Evolutionary conservation across 2,329 filamentous ascomycete species (phyloP), one percentile per base, ranked within the genome.

Genomic region (Diaporthe citrichinensis): DNA sequence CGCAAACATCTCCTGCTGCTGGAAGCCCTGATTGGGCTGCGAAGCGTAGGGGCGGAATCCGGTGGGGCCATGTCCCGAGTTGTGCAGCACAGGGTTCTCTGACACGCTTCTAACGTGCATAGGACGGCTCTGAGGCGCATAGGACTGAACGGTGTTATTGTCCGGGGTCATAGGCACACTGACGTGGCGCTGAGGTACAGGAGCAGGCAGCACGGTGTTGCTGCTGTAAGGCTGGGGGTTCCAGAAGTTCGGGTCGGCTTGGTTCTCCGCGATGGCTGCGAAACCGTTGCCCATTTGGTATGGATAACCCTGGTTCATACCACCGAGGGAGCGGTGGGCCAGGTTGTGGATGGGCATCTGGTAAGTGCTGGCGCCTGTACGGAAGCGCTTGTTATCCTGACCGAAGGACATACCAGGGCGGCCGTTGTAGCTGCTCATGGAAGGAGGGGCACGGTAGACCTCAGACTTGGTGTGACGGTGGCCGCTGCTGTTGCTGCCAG

Each of bases 191-290:
- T 75, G 76, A n/a, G 74, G 69, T 1, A 79, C 58, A 58, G 78
- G 51, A 62, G 76, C 34, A 41, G 76, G 74, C 34, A 77, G 61
- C 68, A 78, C 73, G 25, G 74, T 80, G 80, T 15, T 79, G 76
- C 23, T 75, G 39, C n/a, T 72, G 41, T 68, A 59, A 10, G 74
- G 72, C 9, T 76, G 76, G 4, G 75, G 77, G 34, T 72, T 76
- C 68, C 79, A 82, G 71, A 80, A 82, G 23, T 78, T 77, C 20
- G 82, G 80, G 68, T 83, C 80, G 3, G 79, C 78, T 10, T 80
- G 79, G 62, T 79, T 80, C 78, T 85, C 84, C 46, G 81, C 83
- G 72, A 83, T 84, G 55, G 82, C 80, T 9, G 78, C 78, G 71
- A 84, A 84, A 23, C 79, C 80, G 5, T 73, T 75, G 41, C 55